Evolutionary conservation across 2,329 filamentous ascomycete species (phyloP).

Genomic region (Periconia digitata): DNA sequence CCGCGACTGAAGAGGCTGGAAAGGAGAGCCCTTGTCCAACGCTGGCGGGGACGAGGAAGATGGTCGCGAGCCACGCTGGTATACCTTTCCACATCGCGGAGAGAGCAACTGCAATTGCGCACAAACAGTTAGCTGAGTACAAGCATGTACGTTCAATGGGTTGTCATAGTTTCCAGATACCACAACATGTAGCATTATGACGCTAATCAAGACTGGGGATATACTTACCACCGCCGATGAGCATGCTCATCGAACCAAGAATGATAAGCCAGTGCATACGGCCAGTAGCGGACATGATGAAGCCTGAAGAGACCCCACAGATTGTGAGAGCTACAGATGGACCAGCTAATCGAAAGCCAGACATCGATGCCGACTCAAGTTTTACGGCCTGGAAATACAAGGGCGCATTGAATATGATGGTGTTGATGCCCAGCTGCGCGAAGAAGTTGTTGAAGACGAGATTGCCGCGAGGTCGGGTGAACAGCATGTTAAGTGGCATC

Average conservation of each 20-base stretch:
- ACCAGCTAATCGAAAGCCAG: slow-evolving; percentile 70
- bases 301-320: slow-evolving; percentile 45
- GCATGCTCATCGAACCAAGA: slow-evolving; percentile 40
- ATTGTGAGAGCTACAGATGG: slow-evolving; percentile 56
- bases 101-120: too few relatives aligned
- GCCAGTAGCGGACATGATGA: slow-evolving; percentile 48
- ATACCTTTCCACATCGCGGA: slow-evolving; percentile 42
- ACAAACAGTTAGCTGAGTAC: too few relatives aligned
- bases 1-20: slow-evolving; percentile 45
- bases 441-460: slow-evolving; percentile 58
- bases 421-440: slow-evolving; percentile 52
- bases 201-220: too few relatives aligned
- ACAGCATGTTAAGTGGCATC: slow-evolving; percentile 53
- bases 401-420: slow-evolving; percentile 69
- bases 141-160: too few relatives aligned
- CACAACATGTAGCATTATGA: too few relatives aligned
- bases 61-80: slow-evolving; percentile 44
- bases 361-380: slow-evolving; percentile 65
- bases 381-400: slow-evolving; percentile 62
- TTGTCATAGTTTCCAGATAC: too few relatives aligned
- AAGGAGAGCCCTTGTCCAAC: slow-evolving; percentile 47
- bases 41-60: slow-evolving; percentile 44
- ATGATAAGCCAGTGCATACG: slow-evolving; percentile 47
- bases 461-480: slow-evolving; percentile 49
- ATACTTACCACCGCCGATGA: slow-evolving; percentile 41